Conservation (phyloP, 208 protist species). For the Leishmania tropica region DNA sequence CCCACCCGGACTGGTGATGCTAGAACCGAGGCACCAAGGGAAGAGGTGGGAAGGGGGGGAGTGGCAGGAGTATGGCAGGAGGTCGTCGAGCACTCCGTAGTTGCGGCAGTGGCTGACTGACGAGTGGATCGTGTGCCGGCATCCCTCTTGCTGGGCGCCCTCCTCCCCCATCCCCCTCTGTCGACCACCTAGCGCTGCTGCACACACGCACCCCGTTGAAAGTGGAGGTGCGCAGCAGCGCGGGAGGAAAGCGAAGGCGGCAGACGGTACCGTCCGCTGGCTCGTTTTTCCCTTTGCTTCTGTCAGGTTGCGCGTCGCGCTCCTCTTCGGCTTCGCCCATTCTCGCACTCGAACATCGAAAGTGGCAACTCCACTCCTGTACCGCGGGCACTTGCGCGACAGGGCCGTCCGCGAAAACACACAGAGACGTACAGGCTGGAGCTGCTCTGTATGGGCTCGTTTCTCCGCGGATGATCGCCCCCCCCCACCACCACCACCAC, state of each 20-base stretch:
- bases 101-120: background rate
- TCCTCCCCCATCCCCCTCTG: background rate
- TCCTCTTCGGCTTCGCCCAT: background rate
- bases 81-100: background rate
- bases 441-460: background rate
- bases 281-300: background rate
- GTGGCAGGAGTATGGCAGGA: background rate
- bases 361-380: background rate
- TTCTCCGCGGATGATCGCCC: background rate
- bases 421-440: background rate
- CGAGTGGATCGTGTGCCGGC: background rate
- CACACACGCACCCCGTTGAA: background rate
- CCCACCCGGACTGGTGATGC: background rate
- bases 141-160: background rate
- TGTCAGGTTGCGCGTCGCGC: background rate
- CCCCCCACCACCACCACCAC: no score
- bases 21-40: background rate
- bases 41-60: no score
- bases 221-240: background rate
- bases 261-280: background rate
- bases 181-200: background rate
- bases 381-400: background rate
- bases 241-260: background rate
- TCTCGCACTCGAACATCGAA: background rate
- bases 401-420: background rate